Evolutionary conservation across 2,329 filamentous ascomycete species (phyloP).

Genomic region (Cryphonectria naterciae): DNA sequence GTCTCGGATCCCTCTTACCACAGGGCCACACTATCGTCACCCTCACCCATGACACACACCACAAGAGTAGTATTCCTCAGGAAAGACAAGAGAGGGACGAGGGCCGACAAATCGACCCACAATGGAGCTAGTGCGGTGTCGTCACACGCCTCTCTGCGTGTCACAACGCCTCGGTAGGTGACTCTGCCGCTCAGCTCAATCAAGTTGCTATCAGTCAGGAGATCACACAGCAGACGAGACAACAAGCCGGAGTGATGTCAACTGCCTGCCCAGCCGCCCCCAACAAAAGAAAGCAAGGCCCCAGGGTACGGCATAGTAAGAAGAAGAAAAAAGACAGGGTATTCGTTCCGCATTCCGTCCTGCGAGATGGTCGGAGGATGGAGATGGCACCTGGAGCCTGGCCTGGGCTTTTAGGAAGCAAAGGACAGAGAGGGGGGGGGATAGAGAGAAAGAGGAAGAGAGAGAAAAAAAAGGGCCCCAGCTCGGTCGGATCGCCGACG

Average conservation of each 20-base stretch:
- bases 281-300: background rate
- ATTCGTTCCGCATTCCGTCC: background rate
- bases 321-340: background rate
- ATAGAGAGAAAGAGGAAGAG: no score
- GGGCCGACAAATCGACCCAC: background rate
- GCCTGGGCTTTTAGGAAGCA: background rate
- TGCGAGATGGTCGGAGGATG: background rate
- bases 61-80: no score
- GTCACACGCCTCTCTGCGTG: conserved; percentile 4
- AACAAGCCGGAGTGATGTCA: background rate
- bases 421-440: no score
- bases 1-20: background rate
- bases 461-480: background rate
- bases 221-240: background rate
- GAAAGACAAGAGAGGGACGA: background rate
- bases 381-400: background rate
- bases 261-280: conserved; percentile 2
- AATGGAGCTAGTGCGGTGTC: background rate
- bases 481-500: background rate
- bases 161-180: background rate
- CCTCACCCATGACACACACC: no score
- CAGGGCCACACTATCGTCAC: background rate
- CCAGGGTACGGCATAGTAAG: background rate
- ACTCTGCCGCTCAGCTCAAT: background rate
- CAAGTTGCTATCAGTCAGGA: background rate